Base-by-base conservation (phyloP, 2,329 filamentous ascomycete genomes). In the Botrytis fabae region DNA sequence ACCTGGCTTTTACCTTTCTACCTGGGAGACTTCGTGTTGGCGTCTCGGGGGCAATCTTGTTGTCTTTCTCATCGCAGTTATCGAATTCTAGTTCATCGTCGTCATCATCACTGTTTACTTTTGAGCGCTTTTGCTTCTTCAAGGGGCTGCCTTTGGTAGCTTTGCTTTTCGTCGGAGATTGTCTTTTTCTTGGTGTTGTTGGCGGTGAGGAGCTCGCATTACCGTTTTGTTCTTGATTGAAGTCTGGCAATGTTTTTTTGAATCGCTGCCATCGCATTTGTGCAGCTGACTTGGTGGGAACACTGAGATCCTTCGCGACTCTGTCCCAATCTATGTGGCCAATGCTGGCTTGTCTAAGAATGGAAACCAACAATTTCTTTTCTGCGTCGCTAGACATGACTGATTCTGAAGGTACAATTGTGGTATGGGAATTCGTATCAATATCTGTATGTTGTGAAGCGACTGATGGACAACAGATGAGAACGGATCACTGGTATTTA, bases 81-180 rank as follows among this genome's bases (percentile, higher is more conserved):
- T 71, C 44, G 12, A 63, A 28, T 40, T 64, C 18, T 22, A 7
- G 6, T 38, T 42, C 57, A 16, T 70, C 69, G 7, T 71, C 35
- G 4, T 71, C 69, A 7, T 70, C 69, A 38, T 64, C 60, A 22
- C 60, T 71, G 6, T 54, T n/a, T 7, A 28, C 5, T 44, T 54
- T 71, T 4, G 20, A 32, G 20, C 44, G 69, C 35, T 71, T 71
- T 64, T 57, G 60, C 59, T 71, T 71, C 60, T 71, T 71, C 18
- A 38, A n/a, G 22, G 60, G 28, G 9, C 59, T 63, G 40, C 46
- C 10, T 42, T 57, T 69, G n/a, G 10, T 4, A 42, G 57, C 22
- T 54, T 57, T 71, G 32, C 44, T 71, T 46, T 70, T 70, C 8
- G 46, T 57, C 25, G 69, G 69, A 18, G 69, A 65, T 22, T 48